These are phyloP conservation scores for Boletus semigastroideus DNA, from an alignment of 1,284 basidiomycete genomes.

Conservation along the genomic window DNA sequence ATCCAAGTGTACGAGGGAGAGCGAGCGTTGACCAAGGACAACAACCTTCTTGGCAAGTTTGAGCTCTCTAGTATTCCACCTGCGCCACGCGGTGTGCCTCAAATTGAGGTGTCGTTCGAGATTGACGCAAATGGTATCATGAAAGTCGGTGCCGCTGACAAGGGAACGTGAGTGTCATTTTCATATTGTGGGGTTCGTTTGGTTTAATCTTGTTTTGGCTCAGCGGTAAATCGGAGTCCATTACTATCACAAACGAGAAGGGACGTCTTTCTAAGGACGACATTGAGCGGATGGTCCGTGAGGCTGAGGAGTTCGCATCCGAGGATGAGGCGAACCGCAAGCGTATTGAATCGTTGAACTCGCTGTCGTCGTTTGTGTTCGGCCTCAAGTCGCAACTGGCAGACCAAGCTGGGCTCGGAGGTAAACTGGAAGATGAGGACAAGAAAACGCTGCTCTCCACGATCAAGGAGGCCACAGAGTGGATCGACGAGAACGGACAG, in stretches of 20 bases:
- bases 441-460: slow-evolving; percentile 83
- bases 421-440: slow-evolving; percentile 85
- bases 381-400: slow-evolving; percentile 84
- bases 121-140: slow-evolving; percentile 93
- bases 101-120: slow-evolving; percentile 94
- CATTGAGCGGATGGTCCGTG: slow-evolving; percentile 35
- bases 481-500: slow-evolving; percentile 84
- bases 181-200: background rate
- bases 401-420: slow-evolving; percentile 51
- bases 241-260: slow-evolving; percentile 67
- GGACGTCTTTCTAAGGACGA: slow-evolving; percentile 81
- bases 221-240: slow-evolving; percentile 84
- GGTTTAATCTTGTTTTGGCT: slow-evolving; percentile 4
- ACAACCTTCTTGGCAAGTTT: slow-evolving; percentile 82
- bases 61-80: slow-evolving; percentile 90
- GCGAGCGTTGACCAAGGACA: slow-evolving; percentile 65
- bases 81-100: slow-evolving; percentile 92
- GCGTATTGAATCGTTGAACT: slow-evolving; percentile 85
- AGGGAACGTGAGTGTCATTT: slow-evolving; percentile 67
- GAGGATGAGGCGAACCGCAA: slow-evolving; percentile 87
- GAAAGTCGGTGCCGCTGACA: slow-evolving; percentile 33
- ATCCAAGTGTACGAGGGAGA: slow-evolving; percentile 72
- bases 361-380: slow-evolving; percentile 76
- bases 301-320: slow-evolving; percentile 85
- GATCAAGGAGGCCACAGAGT: slow-evolving; percentile 87